phyloP scores from a whole-genome alignment of 164 flowering plant species.

The Magnolia officinalis region DNA sequence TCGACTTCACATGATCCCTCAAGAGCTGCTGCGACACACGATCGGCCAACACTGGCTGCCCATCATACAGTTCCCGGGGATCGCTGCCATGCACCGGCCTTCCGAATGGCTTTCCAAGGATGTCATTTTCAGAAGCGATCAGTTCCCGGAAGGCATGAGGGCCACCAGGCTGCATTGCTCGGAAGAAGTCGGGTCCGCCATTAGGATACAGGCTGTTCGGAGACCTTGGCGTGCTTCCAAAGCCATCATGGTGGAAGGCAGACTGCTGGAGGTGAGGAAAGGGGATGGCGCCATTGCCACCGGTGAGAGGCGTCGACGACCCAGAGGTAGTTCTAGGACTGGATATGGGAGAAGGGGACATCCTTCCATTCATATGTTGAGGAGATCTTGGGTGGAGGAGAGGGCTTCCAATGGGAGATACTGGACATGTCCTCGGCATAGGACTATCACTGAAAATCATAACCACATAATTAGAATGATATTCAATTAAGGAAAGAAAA shows the following conservation, averaged over 20 bases:
- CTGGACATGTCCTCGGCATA: constrained; percentile 70
- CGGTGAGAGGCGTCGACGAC: constrained; percentile 84
- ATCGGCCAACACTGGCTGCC: constrained; percentile 65
- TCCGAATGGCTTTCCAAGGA: constrained; percentile 46
- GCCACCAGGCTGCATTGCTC: constrained; percentile 46
- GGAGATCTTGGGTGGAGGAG: constrained; percentile 65
- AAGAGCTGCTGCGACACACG: constrained; percentile 72
- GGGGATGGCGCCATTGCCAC: constrained; percentile 70
- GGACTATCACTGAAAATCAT: constrained; percentile 47
- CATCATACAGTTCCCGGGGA: constrained; percentile 42
- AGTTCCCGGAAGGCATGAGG: constrained; percentile 55
- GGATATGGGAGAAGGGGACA: constrained; percentile 83
- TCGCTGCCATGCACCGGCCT: constrained; percentile 35
- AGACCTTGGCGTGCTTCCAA: constrained; percentile 45
- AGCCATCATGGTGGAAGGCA: constrained; percentile 51
- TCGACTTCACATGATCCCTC: constrained; percentile 48
- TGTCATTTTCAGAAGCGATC: constrained; percentile 39
- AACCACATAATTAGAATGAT: not conserved
- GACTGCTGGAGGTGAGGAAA: constrained; percentile 54
- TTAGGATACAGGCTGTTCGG: constrained; percentile 31
- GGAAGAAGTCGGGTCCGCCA: constrained; percentile 54
- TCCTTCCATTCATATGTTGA: constrained; percentile 65
- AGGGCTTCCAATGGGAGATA: constrained; percentile 90
- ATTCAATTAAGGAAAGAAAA: not conserved
- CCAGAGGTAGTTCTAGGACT: constrained; percentile 79